Evolutionary conservation across 1,139 yeast species (phyloP).

Genomic region (Yamadazyma sp.): DNA sequence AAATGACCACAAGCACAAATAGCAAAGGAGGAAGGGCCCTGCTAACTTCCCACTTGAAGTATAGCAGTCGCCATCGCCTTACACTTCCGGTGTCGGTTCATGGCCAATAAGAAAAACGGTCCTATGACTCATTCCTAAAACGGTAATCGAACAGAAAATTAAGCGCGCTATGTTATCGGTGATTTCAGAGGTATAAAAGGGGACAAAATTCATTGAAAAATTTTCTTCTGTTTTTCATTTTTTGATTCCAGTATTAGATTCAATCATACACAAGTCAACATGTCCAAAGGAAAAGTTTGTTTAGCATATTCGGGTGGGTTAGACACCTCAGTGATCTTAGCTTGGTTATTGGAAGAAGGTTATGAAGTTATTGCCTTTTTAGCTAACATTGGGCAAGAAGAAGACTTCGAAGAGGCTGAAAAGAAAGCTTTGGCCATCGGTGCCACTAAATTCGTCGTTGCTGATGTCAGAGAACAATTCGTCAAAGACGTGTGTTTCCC

Average conservation of each 20-base stretch:
- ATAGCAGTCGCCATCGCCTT: too few species aligned
- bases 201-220: constrained; percentile 17
- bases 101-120: constrained; percentile 1
- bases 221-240: constrained; percentile 15
- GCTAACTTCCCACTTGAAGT: too few species aligned
- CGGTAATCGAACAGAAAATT: constrained; percentile 28
- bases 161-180: constrained; percentile 42
- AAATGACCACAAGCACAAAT: too few species aligned
- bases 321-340: constrained; percentile 95
- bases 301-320: constrained; percentile 99
- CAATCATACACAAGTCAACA: constrained; percentile 21
- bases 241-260: neutral
- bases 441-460: constrained; percentile 92
- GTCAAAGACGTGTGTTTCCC: constrained; percentile 93
- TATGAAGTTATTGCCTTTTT: constrained; percentile 97
- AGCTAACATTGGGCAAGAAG: constrained; percentile 99
- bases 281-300: constrained; percentile 98
- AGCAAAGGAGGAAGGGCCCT: too few species aligned
- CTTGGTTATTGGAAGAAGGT: constrained; percentile 97
- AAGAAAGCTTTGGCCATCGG: constrained; percentile 95
- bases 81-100: too few species aligned
- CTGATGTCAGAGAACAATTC: constrained; percentile 89
- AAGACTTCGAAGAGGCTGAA: constrained; percentile 96
- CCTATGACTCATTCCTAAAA: constrained; percentile 37
- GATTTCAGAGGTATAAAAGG: constrained; percentile 21